Evolutionary conservation across 2,329 filamentous ascomycete species (phyloP).

Genomic region (Grosmannia penicillata): DNA sequence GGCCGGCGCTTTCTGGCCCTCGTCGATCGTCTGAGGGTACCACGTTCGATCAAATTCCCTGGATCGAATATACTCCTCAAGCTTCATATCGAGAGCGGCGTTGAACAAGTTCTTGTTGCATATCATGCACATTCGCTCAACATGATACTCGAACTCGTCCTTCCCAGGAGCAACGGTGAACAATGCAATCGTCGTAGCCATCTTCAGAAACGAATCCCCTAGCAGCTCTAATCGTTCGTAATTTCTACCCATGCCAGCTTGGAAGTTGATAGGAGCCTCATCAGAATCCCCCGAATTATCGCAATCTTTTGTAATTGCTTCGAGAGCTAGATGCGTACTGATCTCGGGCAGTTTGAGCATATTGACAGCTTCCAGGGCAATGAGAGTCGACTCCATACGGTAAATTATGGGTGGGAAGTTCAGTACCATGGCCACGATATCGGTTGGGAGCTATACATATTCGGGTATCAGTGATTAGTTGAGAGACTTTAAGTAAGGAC

Average conservation of each 20-base stretch:
- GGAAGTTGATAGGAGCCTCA: constrained; percentile 55
- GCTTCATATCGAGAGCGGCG: constrained; percentile 50
- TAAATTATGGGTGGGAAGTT: constrained; percentile 74
- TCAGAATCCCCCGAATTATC: constrained; percentile 66
- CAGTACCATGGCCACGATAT: constrained; percentile 58
- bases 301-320: constrained; percentile 85
- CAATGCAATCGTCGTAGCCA: constrained; percentile 81
- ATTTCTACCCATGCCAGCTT: constrained; percentile 79
- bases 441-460: constrained; percentile 44
- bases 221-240: constrained; percentile 92
- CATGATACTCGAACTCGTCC: constrained; percentile 77
- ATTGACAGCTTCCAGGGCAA: constrained; percentile 60
- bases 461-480: not conserved
- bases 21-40: constrained; percentile 52
- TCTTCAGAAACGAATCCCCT: constrained; percentile 88
- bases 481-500: constrained; percentile 8
- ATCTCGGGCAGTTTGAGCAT: constrained; percentile 47
- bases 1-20: not conserved
- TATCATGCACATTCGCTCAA: constrained; percentile 77
- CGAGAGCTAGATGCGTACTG: constrained; percentile 56
- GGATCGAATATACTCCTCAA: constrained; percentile 69
- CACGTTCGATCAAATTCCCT: constrained; percentile 69
- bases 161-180: constrained; percentile 63
- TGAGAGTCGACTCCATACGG: constrained; percentile 66
- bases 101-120: constrained; percentile 86